These are phyloP conservation scores for Verticillium nubilum DNA, from an alignment of 2,329 filamentous ascomycete genomes.

Conservation along the genomic window DNA sequence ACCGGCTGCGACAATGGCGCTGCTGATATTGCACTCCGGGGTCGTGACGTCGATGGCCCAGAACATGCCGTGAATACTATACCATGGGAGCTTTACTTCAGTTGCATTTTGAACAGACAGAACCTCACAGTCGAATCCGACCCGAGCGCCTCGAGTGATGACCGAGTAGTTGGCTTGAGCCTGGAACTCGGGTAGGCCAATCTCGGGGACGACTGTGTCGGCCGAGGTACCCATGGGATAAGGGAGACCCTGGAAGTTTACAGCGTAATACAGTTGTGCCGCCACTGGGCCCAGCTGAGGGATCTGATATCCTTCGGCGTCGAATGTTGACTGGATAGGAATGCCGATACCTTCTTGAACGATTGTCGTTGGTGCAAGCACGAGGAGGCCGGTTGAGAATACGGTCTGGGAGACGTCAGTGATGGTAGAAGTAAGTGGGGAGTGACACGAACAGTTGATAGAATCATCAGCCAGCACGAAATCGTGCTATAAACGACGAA, in stretches of 20 bases:
- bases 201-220: conserved; percentile 6
- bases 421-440: not conserved
- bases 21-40: conserved; percentile 17
- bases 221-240: conserved; percentile 7
- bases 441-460: conserved; percentile 16
- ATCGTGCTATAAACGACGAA: conserved; percentile 16
- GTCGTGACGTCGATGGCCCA: conserved; percentile 17
- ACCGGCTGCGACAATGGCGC: conserved; percentile 15
- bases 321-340: conserved; percentile 3
- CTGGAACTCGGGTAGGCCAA: not conserved
- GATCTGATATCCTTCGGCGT: conserved; percentile 21
- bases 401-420: conserved; percentile 10
- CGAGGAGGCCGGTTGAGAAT: conserved; percentile 23
- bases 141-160: conserved; percentile 13
- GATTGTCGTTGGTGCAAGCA: conserved; percentile 18
- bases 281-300: conserved; percentile 7
- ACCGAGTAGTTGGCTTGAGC: conserved; percentile 6
- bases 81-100: conserved; percentile 12
- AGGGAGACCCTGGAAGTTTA: conserved; percentile 9
- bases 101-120: conserved; percentile 16
- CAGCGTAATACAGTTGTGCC: conserved; percentile 9
- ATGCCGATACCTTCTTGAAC: conserved; percentile 6
- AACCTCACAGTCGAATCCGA: conserved; percentile 17
- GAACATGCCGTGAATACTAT: conserved; percentile 14
- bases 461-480: conserved; percentile 18